Evolutionary conservation across 2,329 filamentous ascomycete genomes (phyloP), one percentile per base, ranked within the genome.

Genomic region (Penicillium oxalicum): DNA sequence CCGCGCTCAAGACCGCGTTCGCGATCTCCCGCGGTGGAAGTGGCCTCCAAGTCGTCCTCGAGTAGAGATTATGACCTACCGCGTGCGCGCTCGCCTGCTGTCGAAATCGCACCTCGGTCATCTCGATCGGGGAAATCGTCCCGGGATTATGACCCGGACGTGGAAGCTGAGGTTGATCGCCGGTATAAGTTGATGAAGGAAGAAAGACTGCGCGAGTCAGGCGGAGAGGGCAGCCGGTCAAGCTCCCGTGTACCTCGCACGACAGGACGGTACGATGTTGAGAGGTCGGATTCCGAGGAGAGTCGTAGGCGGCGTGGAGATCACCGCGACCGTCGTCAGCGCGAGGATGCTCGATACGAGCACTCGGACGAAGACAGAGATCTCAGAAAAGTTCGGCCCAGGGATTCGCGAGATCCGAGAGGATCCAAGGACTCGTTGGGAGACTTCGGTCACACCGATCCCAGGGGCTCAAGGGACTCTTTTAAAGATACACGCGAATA

Each of bases 321-420:
- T 27, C 46, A 50, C 13, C 48, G 47, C 0, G 44, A 40, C 7
- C 24, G 32, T 28, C n/a, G 33, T 3, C 3, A 4, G 25, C 45
- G 48, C 9, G 60, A 60, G 44, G 65, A 61, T 46, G 12, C 12
- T 6, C 53, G 48, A 40, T 65, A 65, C 36, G 57, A 68, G 36
- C 55, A 58, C 47, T 55, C 56, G 9, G 59, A 57, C 9, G 53
- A 54, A 25, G 58, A 59, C 9, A 53, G 56, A 6, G 54, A 61
- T 33, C 46, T 49, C 40, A 58, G 36, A 25, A 9, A 28, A 24
- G 32, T 50, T 3, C 47, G 42, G 35, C 48, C 40, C n/a, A 37
- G 43, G 33, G 43, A 37, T n/a, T 28, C 25, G 12, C 34, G 43
- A 1, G 43, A 45, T 32, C 43, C 43, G 5, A 29, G 43, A 9